phyloP scores from a whole-genome alignment of 805 yeast species.

The Candida ascalaphidarum region DNA sequence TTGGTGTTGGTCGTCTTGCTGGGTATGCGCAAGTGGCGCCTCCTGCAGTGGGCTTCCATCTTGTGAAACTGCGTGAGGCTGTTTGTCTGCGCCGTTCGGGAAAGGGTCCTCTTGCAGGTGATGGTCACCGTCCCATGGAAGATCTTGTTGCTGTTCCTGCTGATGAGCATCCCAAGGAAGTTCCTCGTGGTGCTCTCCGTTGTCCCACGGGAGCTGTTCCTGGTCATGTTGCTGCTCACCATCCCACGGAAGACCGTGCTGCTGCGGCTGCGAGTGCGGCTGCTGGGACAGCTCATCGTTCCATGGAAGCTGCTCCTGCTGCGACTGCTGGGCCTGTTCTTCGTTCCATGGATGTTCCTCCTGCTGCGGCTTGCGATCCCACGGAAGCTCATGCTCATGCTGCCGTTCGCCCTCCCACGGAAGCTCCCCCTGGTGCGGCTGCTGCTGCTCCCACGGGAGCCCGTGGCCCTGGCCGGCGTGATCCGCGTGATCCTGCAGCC shows the following conservation, averaged over 20 bases:
- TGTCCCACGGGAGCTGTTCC: conserved; percentile 1
- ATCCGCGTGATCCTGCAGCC: no score
- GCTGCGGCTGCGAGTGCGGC: conserved; percentile 1
- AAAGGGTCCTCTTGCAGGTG: not conserved
- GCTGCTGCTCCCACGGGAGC: no score
- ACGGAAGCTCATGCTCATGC: not conserved
- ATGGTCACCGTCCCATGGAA: conserved; percentile 8
- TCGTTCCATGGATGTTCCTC: no score
- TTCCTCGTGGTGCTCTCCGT: not conserved
- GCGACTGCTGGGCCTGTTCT: not conserved
- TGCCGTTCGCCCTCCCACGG: not conserved
- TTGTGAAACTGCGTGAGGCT: no score
- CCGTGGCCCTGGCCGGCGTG: no score
- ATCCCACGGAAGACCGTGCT: conserved; percentile 10
- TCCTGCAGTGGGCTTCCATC: no score
- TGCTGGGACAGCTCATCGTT: conserved; percentile 1
- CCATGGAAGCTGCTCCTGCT: not conserved
- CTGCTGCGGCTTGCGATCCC: no score
- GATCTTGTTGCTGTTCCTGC: conserved; percentile 2
- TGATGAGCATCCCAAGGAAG: conserved; percentile 1
- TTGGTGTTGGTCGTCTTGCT: not conserved
- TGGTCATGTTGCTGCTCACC: not conserved
- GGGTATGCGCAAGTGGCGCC: not conserved
- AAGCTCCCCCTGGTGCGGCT: no score
- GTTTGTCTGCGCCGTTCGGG: not conserved